Evolutionary conservation across 345 rosid genomes (phyloP), one percentile per base, ranked within the genome.

Genomic region (Capsella bursapastoris): DNA sequence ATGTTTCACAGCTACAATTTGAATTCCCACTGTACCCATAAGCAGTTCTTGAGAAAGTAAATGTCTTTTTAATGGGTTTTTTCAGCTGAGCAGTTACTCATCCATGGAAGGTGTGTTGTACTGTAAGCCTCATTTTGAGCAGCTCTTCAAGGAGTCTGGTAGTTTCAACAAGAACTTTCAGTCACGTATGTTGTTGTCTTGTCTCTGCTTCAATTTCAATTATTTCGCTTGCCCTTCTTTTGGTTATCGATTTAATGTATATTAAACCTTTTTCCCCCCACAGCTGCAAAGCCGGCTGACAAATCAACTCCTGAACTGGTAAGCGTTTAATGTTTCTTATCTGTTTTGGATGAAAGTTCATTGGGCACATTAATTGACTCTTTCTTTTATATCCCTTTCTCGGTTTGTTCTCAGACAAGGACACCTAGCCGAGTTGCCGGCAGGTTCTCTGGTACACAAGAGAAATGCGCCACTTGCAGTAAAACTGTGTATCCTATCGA

Each of bases 71-170:
- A 15, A 34, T 48, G 44, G 44, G 44, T 38, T 40, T 44, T 34
- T 59, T 4, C 82, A 93, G 97, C 86, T 90, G 81, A 70, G 95
- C 56, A 89, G 66, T 79, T 89, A 84, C 70, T 86, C 83, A 66
- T 84, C 96, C 13, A 78, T 86, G 82, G 97, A 89, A 52, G 96
- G 97, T 55, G 85, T 76, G 38, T 61, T 93, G 65, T 90, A 89
- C 60, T 93, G 98, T 85, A 90, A 84, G 83, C 87, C 97, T 68
- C 98, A 93, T 72, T 90, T 80, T 73, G 97, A 90, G 84, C 97
- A 90, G 80, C 90, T 87, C 59, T 86, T 83, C 73, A 90, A 83
- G 84, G 92, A 90, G 78, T 63, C 76, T 7, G 82, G 82, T 51
- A 87, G 80, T 59, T 86, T 75, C 79, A 64, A 77, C 57, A 85